These are phyloP conservation scores for Salix arbutifolia DNA, from an alignment of 345 rosid genomes.

Conservation along the genomic window DNA sequence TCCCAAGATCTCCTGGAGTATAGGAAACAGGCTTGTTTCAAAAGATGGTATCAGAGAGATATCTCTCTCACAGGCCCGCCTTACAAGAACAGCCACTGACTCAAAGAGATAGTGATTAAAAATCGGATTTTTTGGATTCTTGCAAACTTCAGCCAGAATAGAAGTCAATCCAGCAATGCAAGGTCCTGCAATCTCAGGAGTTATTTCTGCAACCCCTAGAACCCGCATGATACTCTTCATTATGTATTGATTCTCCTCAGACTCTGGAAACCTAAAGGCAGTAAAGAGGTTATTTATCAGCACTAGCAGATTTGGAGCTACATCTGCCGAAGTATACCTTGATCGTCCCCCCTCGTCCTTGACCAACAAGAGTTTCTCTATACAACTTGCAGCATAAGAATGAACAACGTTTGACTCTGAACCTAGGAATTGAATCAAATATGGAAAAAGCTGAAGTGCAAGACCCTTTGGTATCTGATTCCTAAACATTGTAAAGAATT, in stretches of 20 bases:
- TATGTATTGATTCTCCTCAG: constrained; percentile 91
- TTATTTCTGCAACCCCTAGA: constrained; percentile 77
- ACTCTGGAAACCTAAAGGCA: constrained; percentile 74
- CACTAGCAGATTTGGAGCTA: constrained; percentile 50
- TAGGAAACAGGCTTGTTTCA: constrained; percentile 77
- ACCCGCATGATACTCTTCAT: constrained; percentile 98
- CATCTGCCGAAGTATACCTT: constrained; percentile 62
- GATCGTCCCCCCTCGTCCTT: constrained; percentile 82
- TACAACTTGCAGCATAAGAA: constrained; percentile 94
- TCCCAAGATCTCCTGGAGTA: constrained; percentile 67
- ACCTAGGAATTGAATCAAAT: constrained; percentile 65
- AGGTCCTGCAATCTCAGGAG: constrained; percentile 69
- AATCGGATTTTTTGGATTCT: constrained; percentile 85
- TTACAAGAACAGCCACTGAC: constrained; percentile 92
- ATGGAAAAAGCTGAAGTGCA: constrained; percentile 63
- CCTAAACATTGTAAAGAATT: constrained; percentile 81
- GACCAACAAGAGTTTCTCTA: constrained; percentile 87
- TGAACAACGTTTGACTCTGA: constrained; percentile 92
- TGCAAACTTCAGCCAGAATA: constrained; percentile 75
- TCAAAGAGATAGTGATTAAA: constrained; percentile 95
- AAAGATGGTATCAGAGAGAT: constrained; percentile 62
- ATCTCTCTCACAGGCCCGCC: constrained; percentile 83
- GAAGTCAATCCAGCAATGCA: constrained; percentile 74
- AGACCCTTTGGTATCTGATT: constrained; percentile 62
- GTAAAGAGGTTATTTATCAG: constrained; percentile 72